These are phyloP conservation scores for Coniella vitis DNA, from an alignment of 2,329 filamentous ascomycete genomes.

Conservation along the genomic window DNA sequence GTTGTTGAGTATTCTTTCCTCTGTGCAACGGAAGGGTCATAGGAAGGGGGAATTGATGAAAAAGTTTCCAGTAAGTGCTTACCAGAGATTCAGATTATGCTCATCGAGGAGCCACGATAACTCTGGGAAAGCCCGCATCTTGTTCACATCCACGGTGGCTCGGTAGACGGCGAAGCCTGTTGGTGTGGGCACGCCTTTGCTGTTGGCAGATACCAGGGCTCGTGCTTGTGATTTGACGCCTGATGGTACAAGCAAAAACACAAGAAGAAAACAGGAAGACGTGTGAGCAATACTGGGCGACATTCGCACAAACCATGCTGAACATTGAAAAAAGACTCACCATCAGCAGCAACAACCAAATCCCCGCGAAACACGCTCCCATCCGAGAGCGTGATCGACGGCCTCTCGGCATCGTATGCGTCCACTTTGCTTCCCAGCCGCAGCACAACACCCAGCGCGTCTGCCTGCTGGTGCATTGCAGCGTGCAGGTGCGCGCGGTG, in stretches of 20 bases:
- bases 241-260: not conserved
- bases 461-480: slow-evolving; percentile 22
- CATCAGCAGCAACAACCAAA: slow-evolving; percentile 31
- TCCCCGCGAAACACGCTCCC: slow-evolving; percentile 23
- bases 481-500: slow-evolving; percentile 27
- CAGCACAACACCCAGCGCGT: slow-evolving; percentile 22
- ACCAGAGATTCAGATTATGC: slow-evolving; percentile 34
- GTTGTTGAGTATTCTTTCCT: too few relatives aligned
- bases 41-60: too few relatives aligned
- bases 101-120: slow-evolving; percentile 32
- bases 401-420: slow-evolving; percentile 18
- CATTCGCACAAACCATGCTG: not conserved
- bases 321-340: slow-evolving; percentile 16
- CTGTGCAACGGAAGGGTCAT: too few relatives aligned
- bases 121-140: slow-evolving; percentile 30
- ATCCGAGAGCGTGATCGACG: slow-evolving; percentile 19
- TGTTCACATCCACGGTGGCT: slow-evolving; percentile 30
- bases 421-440: slow-evolving; percentile 19
- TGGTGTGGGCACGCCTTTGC: slow-evolving; percentile 13
- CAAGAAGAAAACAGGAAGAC: not conserved
- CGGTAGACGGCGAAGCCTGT: slow-evolving; percentile 37
- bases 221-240: slow-evolving; percentile 26
- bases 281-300: too few relatives aligned
- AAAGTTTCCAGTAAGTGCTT: too few relatives aligned
- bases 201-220: slow-evolving; percentile 13